Base-by-base conservation (phyloP, 768 basidiomycete genomes). In the Boletus fagicola region DNA sequence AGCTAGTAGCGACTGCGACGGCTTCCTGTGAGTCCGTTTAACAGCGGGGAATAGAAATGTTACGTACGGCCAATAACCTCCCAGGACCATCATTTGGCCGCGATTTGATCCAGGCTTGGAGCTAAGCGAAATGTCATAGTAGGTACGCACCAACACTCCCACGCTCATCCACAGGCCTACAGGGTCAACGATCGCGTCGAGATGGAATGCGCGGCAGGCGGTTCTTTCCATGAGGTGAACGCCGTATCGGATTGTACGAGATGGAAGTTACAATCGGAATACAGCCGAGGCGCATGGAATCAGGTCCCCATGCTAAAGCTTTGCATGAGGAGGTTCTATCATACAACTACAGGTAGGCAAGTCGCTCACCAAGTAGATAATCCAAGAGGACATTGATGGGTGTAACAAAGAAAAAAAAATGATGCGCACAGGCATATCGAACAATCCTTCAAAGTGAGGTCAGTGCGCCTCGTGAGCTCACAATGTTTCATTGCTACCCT, bases 401-500 rank as follows among this genome's bases (percentile, higher is more conserved):
- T 28, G 6, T 2, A 22, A 42, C 12, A 22, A n/a, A 73, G 38
- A 4, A 18, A n/a, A 73, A 18, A 4, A 18, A 38, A 18, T 18
- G 16, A 4, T 39, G 18, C 9, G 18, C 11, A 10, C 39, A 39
- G 39, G 39, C n/a, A 39, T n/a, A n/a, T n/a, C 8, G 18, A n/a
- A n/a, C 3, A n/a, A n/a, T 39, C 18, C 38, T 18, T 13, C 4
- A n/a, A 39, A 4, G 18, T 9, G 35, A 5, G 35, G 13, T 35
- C 9, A 39, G 9, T 39, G 38, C 8, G 8, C 38, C 16, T 38
- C 8, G 16, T 1, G 18, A 38, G 18, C 16, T 18, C 38, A 38
- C 38, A 38, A 38, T 4, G 16, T 18, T 18, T 38, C 38, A 18
- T 3, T 38, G 8, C 8, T 39, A n/a, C 18, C 9, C 10, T 39